These are phyloP conservation scores for Candida mesenterica DNA, from an alignment of 1,139 yeast species.

Conservation along the genomic window DNA sequence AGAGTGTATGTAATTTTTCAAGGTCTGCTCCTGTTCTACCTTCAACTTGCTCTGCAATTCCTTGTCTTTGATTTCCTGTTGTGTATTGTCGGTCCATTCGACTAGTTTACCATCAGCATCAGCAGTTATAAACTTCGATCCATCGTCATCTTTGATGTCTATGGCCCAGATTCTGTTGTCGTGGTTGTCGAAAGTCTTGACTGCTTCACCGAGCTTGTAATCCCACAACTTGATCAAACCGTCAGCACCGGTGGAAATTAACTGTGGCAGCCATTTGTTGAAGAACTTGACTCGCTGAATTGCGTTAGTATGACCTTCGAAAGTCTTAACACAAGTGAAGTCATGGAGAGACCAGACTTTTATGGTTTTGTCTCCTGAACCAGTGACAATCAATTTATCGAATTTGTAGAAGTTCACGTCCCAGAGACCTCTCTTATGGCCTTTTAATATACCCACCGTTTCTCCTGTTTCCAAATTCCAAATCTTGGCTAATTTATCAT, in stretches of 20 bases:
- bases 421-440: constrained; percentile 95
- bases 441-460: constrained; percentile 75
- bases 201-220: constrained; percentile 60
- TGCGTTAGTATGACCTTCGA: constrained; percentile 94
- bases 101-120: constrained; percentile 94
- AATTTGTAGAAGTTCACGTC: constrained; percentile 78
- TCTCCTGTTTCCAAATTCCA: constrained; percentile 88
- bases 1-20: constrained; percentile 66
- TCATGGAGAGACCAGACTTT: constrained; percentile 86
- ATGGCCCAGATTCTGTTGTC: constrained; percentile 95
- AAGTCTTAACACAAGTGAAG: constrained; percentile 72
- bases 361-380: constrained; percentile 87
- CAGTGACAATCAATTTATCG: constrained; percentile 74
- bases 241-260: constrained; percentile 89
- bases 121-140: constrained; percentile 72
- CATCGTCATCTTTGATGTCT: constrained; percentile 64
- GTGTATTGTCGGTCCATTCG: constrained; percentile 86
- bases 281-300: constrained; percentile 79
- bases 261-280: constrained; percentile 56
- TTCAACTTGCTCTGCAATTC: constrained; percentile 51
- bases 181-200: constrained; percentile 85
- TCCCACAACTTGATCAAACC: constrained; percentile 94
- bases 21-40: constrained; percentile 84
- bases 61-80: constrained; percentile 46
- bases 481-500: constrained; percentile 84